Conservation (phyloP, 2,329 filamentous ascomycete genomes). For the Fusarium liriodendri region DNA sequence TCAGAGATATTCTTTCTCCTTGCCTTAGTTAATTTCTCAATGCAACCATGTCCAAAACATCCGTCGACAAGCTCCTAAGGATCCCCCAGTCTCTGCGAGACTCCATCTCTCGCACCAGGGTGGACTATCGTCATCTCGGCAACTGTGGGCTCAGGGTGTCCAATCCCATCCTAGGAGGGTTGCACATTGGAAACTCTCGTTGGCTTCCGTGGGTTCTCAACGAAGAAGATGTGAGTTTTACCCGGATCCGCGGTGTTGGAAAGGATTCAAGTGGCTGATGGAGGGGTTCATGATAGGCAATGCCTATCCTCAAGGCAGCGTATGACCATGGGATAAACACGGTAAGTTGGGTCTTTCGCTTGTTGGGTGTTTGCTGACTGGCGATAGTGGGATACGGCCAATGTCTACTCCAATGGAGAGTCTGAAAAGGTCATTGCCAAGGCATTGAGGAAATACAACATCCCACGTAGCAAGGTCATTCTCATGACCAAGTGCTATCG, state of each 20-base stretch:
- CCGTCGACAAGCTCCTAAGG: neutral
- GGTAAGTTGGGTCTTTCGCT: neutral
- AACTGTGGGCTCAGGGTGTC: constrained; percentile 2
- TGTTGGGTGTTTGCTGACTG: neutral
- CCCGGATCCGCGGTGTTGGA: neutral
- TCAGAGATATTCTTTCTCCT: neutral
- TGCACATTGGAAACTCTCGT: neutral
- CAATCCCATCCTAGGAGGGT: constrained; percentile 4
- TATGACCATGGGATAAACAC: constrained; percentile 38
- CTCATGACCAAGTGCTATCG: constrained; percentile 68
- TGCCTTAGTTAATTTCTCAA: neutral
- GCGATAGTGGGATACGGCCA: constrained; percentile 55
- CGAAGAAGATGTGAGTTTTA: neutral
- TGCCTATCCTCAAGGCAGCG: constrained; percentile 29
- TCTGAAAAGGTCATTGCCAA: constrained; percentile 66
- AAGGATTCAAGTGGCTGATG: neutral
- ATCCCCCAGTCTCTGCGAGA: neutral
- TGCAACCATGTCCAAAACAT: constrained; percentile 4
- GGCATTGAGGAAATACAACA: constrained; percentile 67
- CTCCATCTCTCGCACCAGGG: neutral
- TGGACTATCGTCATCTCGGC: neutral
- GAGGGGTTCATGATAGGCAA: neutral
- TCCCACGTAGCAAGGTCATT: constrained; percentile 66
- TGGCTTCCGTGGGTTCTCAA: constrained; percentile 11
- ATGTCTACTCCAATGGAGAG: constrained; percentile 66